Evolutionary conservation across 1,284 basidiomycete species (phyloP), one percentile per base, ranked within the genome.

Genomic region (Tylopilus sp.): DNA sequence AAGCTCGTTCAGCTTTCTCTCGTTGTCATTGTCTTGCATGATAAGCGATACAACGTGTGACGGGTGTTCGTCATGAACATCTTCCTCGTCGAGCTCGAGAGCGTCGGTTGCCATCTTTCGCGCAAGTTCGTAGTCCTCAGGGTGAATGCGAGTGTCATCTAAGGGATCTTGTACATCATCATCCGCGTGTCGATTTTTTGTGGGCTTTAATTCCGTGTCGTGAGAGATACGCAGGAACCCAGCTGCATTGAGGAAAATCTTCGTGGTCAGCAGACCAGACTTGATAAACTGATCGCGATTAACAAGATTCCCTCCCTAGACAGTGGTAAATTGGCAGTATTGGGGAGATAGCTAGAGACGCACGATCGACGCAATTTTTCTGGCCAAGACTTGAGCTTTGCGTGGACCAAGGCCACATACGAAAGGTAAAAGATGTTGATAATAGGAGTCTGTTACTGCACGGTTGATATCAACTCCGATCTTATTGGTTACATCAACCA

Each of bases 31-130:
- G 66, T 95, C 91, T 43, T 86, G 80, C 87, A 98, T 93, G 67
- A 99, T 86, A 50, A 89, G 77, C 20, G 80, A 80, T 40, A 94
- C 86, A 10, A 95, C 92, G 48, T 90, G 84, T 7, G 94, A 97
- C 33, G 92, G 90, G 67, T 94, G 90, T 61, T 92, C 86, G 61
- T 92, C 92, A 56, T 90, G 89, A 28, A 92, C 80, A 71, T 98
- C 95, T 68, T 98, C 95, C 65, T 95, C 93, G 63, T 98, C 95
- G 31, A 94, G 82, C 65, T 98, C 96, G 24, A 98, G 82, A 8
- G 96, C 94, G 71, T 98, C 96, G 13, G 93, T 92, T 32, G 97
- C 96, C 94, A 99, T 98, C 77, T 99, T 98, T 42, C 94, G 87
- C 2, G 97, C 96, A 50, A 98, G 82, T 64, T 98, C 94, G 70